phyloP scores from a whole-genome alignment of 306 rosid species.

The Castanopsis chinensis region DNA sequence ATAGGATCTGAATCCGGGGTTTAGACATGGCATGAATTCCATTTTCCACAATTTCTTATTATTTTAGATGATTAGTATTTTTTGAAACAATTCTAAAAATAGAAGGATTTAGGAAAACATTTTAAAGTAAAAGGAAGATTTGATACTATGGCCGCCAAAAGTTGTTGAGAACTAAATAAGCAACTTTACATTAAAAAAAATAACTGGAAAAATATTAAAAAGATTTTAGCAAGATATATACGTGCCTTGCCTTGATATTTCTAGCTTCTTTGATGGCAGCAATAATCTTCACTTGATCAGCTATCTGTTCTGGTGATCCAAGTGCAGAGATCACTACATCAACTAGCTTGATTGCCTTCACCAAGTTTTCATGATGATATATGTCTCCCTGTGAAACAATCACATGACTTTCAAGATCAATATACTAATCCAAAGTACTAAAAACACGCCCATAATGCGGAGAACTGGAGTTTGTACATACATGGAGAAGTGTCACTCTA shows the following conservation, averaged over 20 bases:
- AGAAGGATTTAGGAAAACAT: too few relatives aligned
- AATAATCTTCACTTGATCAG: slow-evolving; percentile 36
- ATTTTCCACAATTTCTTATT: too few relatives aligned
- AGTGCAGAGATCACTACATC: slow-evolving; percentile 42
- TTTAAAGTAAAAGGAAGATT: too few relatives aligned
- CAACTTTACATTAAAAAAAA: background rate
- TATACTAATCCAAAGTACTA: background rate
- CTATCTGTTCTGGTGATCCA: slow-evolving; percentile 12
- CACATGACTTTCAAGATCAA: background rate
- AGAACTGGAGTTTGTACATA: background rate
- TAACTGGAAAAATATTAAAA: too few relatives aligned
- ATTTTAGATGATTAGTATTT: too few relatives aligned
- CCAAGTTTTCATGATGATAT: slow-evolving; percentile 31
- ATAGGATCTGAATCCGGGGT: too few relatives aligned
- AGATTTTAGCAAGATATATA: background rate
- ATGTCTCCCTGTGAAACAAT: slow-evolving; percentile 28
- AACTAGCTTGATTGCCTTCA: slow-evolving; percentile 42
- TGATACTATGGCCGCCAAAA: too few relatives aligned
- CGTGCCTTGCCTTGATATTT: slow-evolving; percentile 28
- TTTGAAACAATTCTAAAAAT: too few relatives aligned
- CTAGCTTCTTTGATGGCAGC: slow-evolving; percentile 51
- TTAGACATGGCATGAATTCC: too few relatives aligned
- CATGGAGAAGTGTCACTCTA: slow-evolving; percentile 28
- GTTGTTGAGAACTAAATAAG: background rate
- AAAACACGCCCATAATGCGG: background rate